Evolutionary conservation across 176 grass and related monocot species (phyloP).

Genomic region (Carex scoparia): DNA sequence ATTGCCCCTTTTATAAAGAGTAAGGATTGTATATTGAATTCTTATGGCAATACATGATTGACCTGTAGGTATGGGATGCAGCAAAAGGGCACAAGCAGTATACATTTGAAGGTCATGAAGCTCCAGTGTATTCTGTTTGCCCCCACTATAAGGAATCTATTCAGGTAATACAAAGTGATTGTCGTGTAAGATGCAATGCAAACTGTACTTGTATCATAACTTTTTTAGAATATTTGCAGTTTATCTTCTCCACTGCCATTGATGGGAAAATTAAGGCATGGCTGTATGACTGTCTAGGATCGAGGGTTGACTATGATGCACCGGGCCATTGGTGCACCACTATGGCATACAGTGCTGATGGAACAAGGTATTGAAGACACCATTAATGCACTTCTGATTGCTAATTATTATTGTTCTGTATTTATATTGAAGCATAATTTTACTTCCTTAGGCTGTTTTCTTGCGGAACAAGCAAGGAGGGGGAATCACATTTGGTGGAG

Average conservation of each 20-base stretch:
- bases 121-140: slow-evolving; percentile 95
- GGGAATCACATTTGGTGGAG: slow-evolving; percentile 94
- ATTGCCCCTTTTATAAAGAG: slow-evolving; percentile 1
- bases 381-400: not conserved
- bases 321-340: slow-evolving; percentile 98
- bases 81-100: slow-evolving; percentile 86
- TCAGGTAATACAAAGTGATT: slow-evolving; percentile 45
- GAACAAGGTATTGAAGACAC: slow-evolving; percentile 52
- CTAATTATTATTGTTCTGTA: not conserved
- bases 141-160: slow-evolving; percentile 98
- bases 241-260: slow-evolving; percentile 98
- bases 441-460: slow-evolving; percentile 69
- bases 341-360: slow-evolving; percentile 95
- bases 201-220: slow-evolving; percentile 15
- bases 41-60: not conserved
- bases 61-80: slow-evolving; percentile 93
- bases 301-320: slow-evolving; percentile 98
- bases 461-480: slow-evolving; percentile 96
- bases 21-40: slow-evolving; percentile 11
- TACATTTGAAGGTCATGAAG: slow-evolving; percentile 97
- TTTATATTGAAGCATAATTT: slow-evolving; percentile 4
- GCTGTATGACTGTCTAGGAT: slow-evolving; percentile 95
- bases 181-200: not conserved
- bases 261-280: slow-evolving; percentile 99
- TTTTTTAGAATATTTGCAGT: slow-evolving; percentile 42